Percentiles rank a stretch among this genome's conserved stretches.
These are phyloP conservation scores for Keithomyces neogunnii DNA, from an alignment of 2,329 filamentous ascomycete genomes.

Conservation along the genomic window DNA sequence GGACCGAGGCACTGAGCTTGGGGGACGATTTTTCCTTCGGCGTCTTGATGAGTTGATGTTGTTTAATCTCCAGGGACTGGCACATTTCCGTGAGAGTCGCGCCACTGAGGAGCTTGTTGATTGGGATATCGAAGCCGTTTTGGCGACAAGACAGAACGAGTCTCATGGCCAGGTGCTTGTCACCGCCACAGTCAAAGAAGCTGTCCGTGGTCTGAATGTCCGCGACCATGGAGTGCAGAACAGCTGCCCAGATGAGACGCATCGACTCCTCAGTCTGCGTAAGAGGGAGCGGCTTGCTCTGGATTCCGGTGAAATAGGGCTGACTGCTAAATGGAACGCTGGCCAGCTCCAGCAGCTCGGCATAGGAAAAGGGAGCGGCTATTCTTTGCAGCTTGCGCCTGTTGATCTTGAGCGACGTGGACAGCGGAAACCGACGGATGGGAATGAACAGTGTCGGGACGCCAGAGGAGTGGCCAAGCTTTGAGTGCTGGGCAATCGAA, in stretches of 20 bases:
- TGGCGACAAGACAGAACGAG: slow-evolving; percentile 36
- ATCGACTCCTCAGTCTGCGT: slow-evolving; percentile 39
- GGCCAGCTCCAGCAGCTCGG: slow-evolving; percentile 32
- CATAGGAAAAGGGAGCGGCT: slow-evolving; percentile 30
- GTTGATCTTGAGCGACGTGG: slow-evolving; percentile 41
- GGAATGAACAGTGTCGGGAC: slow-evolving; percentile 42
- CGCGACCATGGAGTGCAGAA: slow-evolving; percentile 29
- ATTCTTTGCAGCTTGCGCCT: slow-evolving; percentile 37
- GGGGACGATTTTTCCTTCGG: slow-evolving; percentile 2
- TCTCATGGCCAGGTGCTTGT: slow-evolving; percentile 34
- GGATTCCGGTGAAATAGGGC: slow-evolving; percentile 24
- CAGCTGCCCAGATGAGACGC: slow-evolving; percentile 37
- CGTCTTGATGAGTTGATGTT: slow-evolving; percentile 1
- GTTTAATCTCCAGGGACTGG: slow-evolving; percentile 17
- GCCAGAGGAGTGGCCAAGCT: slow-evolving; percentile 20
- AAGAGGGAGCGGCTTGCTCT: slow-evolving; percentile 36
- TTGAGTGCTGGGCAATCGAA: slow-evolving; percentile 24
- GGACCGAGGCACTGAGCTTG: slow-evolving; percentile 4
- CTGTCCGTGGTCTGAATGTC: slow-evolving; percentile 33
- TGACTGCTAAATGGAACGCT: slow-evolving; percentile 23
- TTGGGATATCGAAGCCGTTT: slow-evolving; percentile 29
- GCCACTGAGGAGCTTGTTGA: slow-evolving; percentile 34
- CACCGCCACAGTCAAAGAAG: slow-evolving; percentile 39
- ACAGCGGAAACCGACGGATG: slow-evolving; percentile 38
- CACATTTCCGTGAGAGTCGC: slow-evolving; percentile 37